Conservation (phyloP, 129 eudicot species). For the Lactuca saligna region DNA sequence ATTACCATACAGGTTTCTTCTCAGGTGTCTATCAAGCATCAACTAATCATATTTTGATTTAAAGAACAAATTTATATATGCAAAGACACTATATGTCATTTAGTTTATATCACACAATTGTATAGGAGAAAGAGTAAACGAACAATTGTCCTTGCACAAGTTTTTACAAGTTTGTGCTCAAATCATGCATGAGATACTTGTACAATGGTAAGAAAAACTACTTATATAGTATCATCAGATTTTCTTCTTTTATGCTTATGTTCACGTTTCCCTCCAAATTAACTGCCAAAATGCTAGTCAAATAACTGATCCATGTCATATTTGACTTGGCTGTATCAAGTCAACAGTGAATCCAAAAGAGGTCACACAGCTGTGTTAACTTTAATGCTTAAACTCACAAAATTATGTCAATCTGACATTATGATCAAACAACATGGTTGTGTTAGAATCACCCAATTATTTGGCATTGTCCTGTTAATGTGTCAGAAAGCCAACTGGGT, state of each 20-base stretch:
- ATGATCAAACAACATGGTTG: too few species aligned
- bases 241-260: neutral
- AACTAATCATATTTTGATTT: neutral
- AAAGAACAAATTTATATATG: neutral
- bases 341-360: too few species aligned
- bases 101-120: neutral
- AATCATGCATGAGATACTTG: conserved; percentile 15
- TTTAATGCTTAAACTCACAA: too few species aligned
- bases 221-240: neutral
- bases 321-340: too few species aligned
- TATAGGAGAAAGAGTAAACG: neutral
- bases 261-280: too few species aligned
- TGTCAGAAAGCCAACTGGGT: neutral
- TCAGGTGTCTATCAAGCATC: neutral
- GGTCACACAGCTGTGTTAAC: too few species aligned
- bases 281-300: too few species aligned
- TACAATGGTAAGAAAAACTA: too few species aligned
- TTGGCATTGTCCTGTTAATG: neutral
- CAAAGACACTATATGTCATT: neutral
- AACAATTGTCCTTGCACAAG: neutral
- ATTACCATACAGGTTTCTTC: neutral
- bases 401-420: too few species aligned
- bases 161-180: neutral
- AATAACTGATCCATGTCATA: too few species aligned
- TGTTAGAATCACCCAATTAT: neutral